phyloP scores from a whole-genome alignment of 2,329 filamentous ascomycete genomes.

The Aspergillus amoenus region DNA sequence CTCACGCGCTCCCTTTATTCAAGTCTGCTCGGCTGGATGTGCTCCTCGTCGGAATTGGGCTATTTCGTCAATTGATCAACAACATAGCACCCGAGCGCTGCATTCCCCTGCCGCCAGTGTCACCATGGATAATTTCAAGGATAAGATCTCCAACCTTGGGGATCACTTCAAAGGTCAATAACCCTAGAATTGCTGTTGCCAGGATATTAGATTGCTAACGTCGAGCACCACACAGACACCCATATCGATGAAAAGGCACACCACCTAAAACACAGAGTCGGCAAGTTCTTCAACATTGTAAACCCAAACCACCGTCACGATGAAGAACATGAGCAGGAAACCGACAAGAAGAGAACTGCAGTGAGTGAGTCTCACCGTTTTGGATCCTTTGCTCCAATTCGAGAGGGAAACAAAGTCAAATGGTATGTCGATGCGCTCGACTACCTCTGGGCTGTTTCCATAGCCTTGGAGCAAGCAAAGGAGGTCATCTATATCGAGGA shows the following conservation, averaged over 20 bases:
- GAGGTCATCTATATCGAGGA: conserved; percentile 95
- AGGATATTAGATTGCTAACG: conserved; percentile 1
- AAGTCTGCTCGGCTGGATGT: neutral
- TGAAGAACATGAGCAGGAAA: conserved; percentile 82
- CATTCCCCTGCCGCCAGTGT: neutral
- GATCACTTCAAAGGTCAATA: conserved; percentile 28
- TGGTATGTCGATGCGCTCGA: conserved; percentile 97
- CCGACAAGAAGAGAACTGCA: conserved; percentile 74
- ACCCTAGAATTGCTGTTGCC: neutral
- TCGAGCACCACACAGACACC: conserved; percentile 26
- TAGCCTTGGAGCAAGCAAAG: conserved; percentile 82
- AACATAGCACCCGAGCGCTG: neutral
- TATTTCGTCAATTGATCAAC: neutral
- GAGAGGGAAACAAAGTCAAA: conserved; percentile 82
- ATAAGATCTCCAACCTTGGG: conserved; percentile 26
- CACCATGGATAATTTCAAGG: conserved; percentile 28
- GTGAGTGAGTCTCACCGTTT: conserved; percentile 77
- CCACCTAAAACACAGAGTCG: conserved; percentile 62
- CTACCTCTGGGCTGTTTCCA: conserved; percentile 93
- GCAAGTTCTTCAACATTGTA: conserved; percentile 67
- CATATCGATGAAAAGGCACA: conserved; percentile 51
- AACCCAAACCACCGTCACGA: conserved; percentile 91
- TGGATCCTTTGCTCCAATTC: conserved; percentile 85
- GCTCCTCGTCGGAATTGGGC: neutral
- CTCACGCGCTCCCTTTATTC: neutral